Base-by-base conservation (phyloP, 78 protist genomes). In the Neovahlkampfia damariscottae region DNA sequence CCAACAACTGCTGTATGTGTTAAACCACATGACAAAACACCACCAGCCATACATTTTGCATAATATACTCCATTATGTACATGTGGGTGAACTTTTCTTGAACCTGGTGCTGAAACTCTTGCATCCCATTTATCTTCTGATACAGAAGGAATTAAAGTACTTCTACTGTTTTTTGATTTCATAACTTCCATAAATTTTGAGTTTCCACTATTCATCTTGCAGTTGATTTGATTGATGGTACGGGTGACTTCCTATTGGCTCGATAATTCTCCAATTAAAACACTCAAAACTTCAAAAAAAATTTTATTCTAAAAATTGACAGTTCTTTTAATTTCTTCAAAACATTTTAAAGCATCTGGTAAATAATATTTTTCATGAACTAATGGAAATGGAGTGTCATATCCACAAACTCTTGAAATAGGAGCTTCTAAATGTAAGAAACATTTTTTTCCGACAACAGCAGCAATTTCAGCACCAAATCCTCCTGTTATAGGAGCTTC, bases 371-470 rank as follows among this genome's bases (percentile, higher is more conserved):
- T 72, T 74, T 95, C 98, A 76, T 85, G 85, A 38, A 89, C 83
- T 62, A 95, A 90, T 35, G 98, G 98, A 90, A 93, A 95, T 29
- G 96, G 98, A 0, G 96, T 91, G 82, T 93, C 97, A 59, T 80
- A 84, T 36, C 98, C 96, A 76, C 94, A 87, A 8, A 94, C 92
- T 27, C 98, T 84, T 72, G 67, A 75, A 29, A 93, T 81, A 38
- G 96, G 98, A 1, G 96, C 95, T 81, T 95, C 96, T 38, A 95
- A 83, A 76, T 78, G 83, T 31, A 82, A 82, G 90, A 95, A 95
- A 79, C 95, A 88, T 28, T 82, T 35, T 80, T 90, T 82, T 82
- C 86, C 93, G 32, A 94, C 78, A n/a, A 90, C 50, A 34, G 91
- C 69, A 0, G 94, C 72, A 40, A 94, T 72, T 77, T 95, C 98